Evolutionary conservation across 2,329 filamentous ascomycete species (phyloP), one percentile per base, ranked within the genome.

Genomic region (Neofusicoccum parvum): DNA sequence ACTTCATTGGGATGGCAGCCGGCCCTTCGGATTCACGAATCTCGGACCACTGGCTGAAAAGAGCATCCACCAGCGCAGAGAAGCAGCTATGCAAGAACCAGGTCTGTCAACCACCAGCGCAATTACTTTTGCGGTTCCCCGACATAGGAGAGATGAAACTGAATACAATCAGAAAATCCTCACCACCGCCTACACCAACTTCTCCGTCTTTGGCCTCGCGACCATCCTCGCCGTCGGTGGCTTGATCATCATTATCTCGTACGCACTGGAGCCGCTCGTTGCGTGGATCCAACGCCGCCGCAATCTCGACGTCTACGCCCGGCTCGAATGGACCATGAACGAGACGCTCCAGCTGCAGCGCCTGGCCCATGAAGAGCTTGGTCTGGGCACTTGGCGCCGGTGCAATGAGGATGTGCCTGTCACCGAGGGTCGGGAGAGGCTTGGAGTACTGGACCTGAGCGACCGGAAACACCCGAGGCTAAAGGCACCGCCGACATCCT

Each of bases 151-250:
- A 5, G 6, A 10, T 10, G 11, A 49, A 9, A 11, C 10, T 10
- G 3, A 9, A 1, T 11, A 20, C 23, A 12, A 23, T 23, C 58
- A 62, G 43, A 49, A 23, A 23, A 32, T 71, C 9, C 65, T 66
- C n/a, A 70, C 65, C 36, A 53, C 53, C 5, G 59, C 51, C 17
- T 69, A 71, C 65, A 67, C 68, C 48, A 67, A 64, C 27, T 66
- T 73, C 41, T 69, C 65, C 32, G 67, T 73, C 15, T 66, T 73
- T 3, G 72, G 71, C 27, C 69, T 73, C 67, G 64, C 48, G 5
- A 66, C 72, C 3, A 71, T 71, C 5, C 65, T 73, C 6, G 48
- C 49, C 12, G 60, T 71, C 11, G 71, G 72, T 27, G 62, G 60
- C 7, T 7, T 73, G 7, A 56, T 72, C 17, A 70, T 73, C 14